Base-by-base conservation (phyloP, 495 filamentous ascomycete genomes). In the Talaromyces borbonicus region DNA sequence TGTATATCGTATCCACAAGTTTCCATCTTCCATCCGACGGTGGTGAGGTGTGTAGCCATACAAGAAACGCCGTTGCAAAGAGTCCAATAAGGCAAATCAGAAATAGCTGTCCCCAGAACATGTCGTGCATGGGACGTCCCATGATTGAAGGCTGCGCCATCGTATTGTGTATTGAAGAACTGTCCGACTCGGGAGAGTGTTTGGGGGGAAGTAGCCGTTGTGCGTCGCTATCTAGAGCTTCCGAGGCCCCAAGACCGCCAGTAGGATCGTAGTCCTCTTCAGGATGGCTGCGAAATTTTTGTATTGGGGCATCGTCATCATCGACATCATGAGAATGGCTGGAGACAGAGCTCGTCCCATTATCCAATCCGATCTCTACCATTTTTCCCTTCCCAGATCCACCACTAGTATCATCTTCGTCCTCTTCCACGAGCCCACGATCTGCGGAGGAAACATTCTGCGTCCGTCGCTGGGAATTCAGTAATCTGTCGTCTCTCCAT, bases 1-100 rank as follows among this genome's bases (percentile, higher is more conserved):
- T 84, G 63, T 98, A 97, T 43, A 98, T 87, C 8, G 93, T 95
- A 59, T 98, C 92, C 14, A 87, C 86, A 55, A 85, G 70, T 37
- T 75, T 80, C 32, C 73, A 70, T 53, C 81, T 83, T 52, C 68
- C 62, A 33, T 69, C 68, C 8, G 68, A 63, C 1, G 85, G 83
- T 1, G 77, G 57, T 7, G 81, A 79, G 1, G 90, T 97, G 57
- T 97, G 88, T 8, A 98, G 72, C 56, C 82, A 89, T 39, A 95
- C 80, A 11, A 98, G 73, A 44, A 95, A 78, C 47, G 90, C 89
- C 11, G 85, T 90, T 14, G 90, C 81, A 55, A 97, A 79, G 29
- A 97, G 64, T 18, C 83, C 80, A 30, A 86, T 87, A 44, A 92
- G 65, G 24, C 77, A 82, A 59, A 97, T 90, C 48, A 94, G 62